Conservation (phyloP, 495 filamentous ascomycete species). For the Xanthoparmelia taractica region DNA sequence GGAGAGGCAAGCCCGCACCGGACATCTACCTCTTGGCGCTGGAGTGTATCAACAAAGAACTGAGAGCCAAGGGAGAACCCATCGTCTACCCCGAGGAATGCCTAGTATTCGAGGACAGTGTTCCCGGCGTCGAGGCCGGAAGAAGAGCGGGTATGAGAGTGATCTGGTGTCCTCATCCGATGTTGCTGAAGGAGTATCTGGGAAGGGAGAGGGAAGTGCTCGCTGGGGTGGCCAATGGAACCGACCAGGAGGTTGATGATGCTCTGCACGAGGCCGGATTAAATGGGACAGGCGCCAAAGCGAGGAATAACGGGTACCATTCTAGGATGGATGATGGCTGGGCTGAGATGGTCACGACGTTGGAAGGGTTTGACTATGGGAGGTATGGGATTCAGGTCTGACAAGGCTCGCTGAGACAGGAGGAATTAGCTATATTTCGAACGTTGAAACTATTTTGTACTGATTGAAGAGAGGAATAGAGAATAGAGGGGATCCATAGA, state of each 20-base stretch:
- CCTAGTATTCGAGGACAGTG: conserved; percentile 91
- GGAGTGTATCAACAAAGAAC: conserved; percentile 67
- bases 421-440: not conserved
- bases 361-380: conserved; percentile 67
- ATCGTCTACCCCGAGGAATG: conserved; percentile 79
- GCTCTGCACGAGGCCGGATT: conserved; percentile 37
- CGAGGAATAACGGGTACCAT: conserved; percentile 13
- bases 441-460: not conserved
- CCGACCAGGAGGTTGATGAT: conserved; percentile 44
- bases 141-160: conserved; percentile 92
- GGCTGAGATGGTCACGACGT: conserved; percentile 51
- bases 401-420: not conserved
- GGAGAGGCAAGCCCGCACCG: conserved; percentile 83
- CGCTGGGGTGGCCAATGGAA: conserved; percentile 69
- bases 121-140: conserved; percentile 86
- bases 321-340: conserved; percentile 60
- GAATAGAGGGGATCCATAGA: not conserved
- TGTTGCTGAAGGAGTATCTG: conserved; percentile 62
- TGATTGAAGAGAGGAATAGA: not conserved
- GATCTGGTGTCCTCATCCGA: conserved; percentile 83
- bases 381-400: conserved; percentile 53
- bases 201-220: conserved; percentile 77
- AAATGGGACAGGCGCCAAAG: conserved; percentile 43
- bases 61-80: conserved; percentile 49
- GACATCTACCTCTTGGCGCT: conserved; percentile 92